Base-by-base conservation (phyloP, 768 basidiomycete genomes). In the Trametes punicea region DNA sequence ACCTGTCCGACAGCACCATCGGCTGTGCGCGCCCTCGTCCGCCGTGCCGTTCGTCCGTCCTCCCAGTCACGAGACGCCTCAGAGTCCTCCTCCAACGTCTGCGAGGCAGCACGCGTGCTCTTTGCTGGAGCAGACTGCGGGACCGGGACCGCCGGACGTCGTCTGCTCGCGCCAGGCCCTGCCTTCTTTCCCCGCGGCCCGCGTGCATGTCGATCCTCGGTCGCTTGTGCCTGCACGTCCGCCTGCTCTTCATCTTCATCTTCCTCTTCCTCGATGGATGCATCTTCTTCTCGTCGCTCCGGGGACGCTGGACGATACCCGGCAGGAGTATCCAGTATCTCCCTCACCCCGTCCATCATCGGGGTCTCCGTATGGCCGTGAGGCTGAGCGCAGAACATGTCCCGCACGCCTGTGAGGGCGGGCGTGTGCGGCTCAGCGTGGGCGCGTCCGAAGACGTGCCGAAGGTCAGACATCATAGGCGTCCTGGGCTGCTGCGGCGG, bases 281-380 rank as follows among this genome's bases (percentile, higher is more conserved):
- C 6, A n/a, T 18, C 23, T 25, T 41, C 52, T n/a, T 40, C 54
- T 3, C 20, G 36, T 13, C 58, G 46, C 47, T 59, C 26, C 6
- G 44, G 55, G 47, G 48, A 55, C 16, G 58, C 59, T 3, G 46
- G 41, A 13, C 58, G 61, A 51, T 68, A 67, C 27, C 53, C 70
- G 16, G 55, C 63, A 8, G 69, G 67, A 18, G 71, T 72, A 6
- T 50, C 46, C 39, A 73, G 59, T 68, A 72, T 68, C 57, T 70
- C 67, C 27, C 65, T 60, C 30, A 74, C 56, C 11, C 74, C 75
- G 27, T 69, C 66, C 63, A 74, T 62, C 45, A 57, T 58, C 50
- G 76, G 74, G 8, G 74, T 75, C 42, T 66, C 58, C 11, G 34
- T 9, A 5, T 34, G 52, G 1, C 13, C 46, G 51, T 45, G 57